phyloP scores from a whole-genome alignment of 768 basidiomycete species.

The Sporobolomyces roseus region DNA sequence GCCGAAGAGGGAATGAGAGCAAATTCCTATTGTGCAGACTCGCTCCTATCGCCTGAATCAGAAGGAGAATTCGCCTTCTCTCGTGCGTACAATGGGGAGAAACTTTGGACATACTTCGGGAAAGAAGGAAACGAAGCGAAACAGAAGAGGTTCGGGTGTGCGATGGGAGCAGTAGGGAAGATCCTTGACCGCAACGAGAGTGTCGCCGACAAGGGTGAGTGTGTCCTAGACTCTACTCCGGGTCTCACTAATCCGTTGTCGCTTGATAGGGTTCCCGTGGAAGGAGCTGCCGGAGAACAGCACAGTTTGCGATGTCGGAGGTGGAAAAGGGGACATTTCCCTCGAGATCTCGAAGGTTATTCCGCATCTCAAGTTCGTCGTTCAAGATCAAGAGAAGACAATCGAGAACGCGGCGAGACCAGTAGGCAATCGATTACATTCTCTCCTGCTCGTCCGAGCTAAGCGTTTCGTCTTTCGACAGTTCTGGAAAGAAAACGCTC shows the following conservation, averaged over 20 bases:
- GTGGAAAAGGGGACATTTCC: conserved; percentile 43
- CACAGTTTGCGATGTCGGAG: conserved; percentile 50
- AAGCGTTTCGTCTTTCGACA: not conserved
- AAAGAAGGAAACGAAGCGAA: conserved; percentile 45
- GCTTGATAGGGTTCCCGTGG: conserved; percentile 54
- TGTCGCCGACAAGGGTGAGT: not conserved
- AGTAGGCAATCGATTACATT: conserved; percentile 15
- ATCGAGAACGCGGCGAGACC: conserved; percentile 39
- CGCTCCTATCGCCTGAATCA: not conserved
- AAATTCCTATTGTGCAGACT: not conserved
- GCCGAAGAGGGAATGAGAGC: not conserved
- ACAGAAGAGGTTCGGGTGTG: not conserved
- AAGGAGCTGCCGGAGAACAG: conserved; percentile 51
- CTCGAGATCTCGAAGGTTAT: conserved; percentile 42
- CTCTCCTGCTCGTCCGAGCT: not conserved
- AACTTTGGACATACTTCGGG: conserved; percentile 47
- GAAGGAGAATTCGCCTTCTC: not conserved
- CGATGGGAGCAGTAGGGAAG: not conserved
- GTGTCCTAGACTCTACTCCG: not conserved
- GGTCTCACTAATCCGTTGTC: not conserved
- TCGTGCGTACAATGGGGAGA: not conserved
- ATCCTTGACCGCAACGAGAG: not conserved
- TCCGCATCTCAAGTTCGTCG: conserved; percentile 45
- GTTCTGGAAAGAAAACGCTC: conserved; percentile 7
- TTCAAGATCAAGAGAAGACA: conserved; percentile 48